Conservation (phyloP, 495 filamentous ascomycete species). For the Podospora pseudopauciseta region DNA sequence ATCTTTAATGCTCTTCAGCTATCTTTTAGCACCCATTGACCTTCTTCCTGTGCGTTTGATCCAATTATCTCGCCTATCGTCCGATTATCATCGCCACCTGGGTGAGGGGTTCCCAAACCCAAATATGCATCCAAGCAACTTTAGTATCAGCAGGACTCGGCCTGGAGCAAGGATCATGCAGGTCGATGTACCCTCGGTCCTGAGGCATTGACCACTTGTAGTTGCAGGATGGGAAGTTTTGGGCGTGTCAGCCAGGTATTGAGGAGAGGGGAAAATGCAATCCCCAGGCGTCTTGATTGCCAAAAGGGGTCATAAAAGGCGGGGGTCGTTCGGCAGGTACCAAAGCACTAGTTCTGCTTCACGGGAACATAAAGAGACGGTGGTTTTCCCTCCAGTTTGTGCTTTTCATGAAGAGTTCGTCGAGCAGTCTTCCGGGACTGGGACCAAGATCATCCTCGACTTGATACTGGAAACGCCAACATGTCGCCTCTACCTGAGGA, state of each 20-base stretch:
- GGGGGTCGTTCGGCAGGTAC: constrained; percentile 18
- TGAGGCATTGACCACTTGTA: constrained; percentile 13
- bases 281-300: background rate
- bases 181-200: background rate
- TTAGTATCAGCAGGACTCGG: background rate
- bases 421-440: background rate
- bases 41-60: too few relatives aligned
- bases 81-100: background rate
- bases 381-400: background rate
- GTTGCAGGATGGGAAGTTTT: background rate
- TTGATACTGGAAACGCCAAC: background rate
- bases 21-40: too few relatives aligned
- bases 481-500: constrained; percentile 58
- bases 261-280: background rate
- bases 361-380: background rate
- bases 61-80: background rate
- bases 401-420: background rate
- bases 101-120: constrained; percentile 32
- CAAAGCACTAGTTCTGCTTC: background rate
- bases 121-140: constrained; percentile 22
- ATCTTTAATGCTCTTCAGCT: too few relatives aligned
- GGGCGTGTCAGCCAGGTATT: background rate
- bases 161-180: constrained; percentile 1
- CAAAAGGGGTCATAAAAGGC: background rate
- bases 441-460: background rate